Conservation (phyloP, 352 stramenopile species). For the Pythium biforme region DNA sequence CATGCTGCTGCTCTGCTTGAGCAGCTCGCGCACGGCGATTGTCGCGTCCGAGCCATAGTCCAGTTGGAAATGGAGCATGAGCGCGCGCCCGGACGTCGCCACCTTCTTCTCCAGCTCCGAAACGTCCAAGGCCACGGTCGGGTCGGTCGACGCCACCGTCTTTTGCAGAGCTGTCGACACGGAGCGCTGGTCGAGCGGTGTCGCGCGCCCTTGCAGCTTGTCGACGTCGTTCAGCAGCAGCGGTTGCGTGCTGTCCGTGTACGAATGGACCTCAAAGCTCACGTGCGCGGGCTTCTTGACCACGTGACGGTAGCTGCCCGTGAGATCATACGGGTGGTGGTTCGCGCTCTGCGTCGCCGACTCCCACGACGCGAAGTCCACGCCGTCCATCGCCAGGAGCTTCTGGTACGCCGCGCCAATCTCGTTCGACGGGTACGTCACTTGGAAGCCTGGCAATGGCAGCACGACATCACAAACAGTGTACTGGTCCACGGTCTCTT, state of each 20-base stretch:
- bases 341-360: slow-evolving; percentile 5
- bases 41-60: slow-evolving; percentile 91
- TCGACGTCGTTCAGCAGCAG: slow-evolving; percentile 87
- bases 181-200: too few species aligned
- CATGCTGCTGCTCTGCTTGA: slow-evolving; percentile 91
- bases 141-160: too few species aligned
- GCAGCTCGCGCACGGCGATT: slow-evolving; percentile 94
- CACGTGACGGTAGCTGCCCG: slow-evolving; percentile 36
- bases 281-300: slow-evolving; percentile 71
- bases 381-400: slow-evolving; percentile 34
- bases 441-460: slow-evolving; percentile 86
- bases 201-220: slow-evolving; percentile 25
- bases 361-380: slow-evolving; percentile 28
- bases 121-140: neutral
- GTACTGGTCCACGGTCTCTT: slow-evolving; percentile 86
- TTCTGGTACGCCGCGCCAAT: slow-evolving; percentile 31
- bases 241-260: slow-evolving; percentile 73
- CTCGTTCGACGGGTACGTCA: slow-evolving; percentile 83
- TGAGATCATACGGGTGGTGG: neutral
- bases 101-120: slow-evolving; percentile 11
- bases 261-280: slow-evolving; percentile 65
- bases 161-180: too few species aligned
- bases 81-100: slow-evolving; percentile 10
- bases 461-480: slow-evolving; percentile 93
- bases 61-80: slow-evolving; percentile 56